Evolutionary conservation across 768 basidiomycete genomes (phyloP).

Genomic region (Sarcomyxa edulis): DNA sequence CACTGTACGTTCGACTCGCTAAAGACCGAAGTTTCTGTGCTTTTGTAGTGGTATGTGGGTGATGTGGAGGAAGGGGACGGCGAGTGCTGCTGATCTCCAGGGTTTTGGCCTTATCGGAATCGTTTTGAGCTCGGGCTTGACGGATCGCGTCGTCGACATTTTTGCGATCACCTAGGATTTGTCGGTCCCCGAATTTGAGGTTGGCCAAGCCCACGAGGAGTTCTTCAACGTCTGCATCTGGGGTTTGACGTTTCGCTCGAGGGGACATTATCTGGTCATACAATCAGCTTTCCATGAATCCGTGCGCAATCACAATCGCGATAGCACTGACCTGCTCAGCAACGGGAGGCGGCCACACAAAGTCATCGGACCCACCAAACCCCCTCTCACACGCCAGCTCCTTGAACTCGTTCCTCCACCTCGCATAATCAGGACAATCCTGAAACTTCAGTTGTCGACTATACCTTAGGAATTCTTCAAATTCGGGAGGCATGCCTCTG

Average conservation of each 20-base stretch:
- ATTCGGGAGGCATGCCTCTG: slow-evolving; percentile 60
- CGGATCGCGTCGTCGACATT: slow-evolving; percentile 37
- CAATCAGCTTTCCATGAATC: no score
- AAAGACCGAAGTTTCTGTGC: slow-evolving; percentile 48
- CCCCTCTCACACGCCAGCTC: slow-evolving; percentile 58
- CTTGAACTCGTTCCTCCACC: slow-evolving; percentile 62
- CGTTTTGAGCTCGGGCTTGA: slow-evolving; percentile 15
- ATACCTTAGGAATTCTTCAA: slow-evolving; percentile 74
- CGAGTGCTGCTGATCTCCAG: slow-evolving; percentile 41
- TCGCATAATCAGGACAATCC: slow-evolving; percentile 63
- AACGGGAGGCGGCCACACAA: slow-evolving; percentile 70
- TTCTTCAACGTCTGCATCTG: slow-evolving; percentile 44
- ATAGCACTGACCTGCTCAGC: slow-evolving; percentile 16
- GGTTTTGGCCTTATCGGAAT: slow-evolving; percentile 19
- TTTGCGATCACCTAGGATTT: slow-evolving; percentile 45
- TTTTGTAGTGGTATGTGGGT: slow-evolving; percentile 27
- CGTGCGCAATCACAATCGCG: no score
- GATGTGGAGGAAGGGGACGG: neutral
- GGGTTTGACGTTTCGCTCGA: slow-evolving; percentile 28
- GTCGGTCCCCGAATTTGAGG: slow-evolving; percentile 48
- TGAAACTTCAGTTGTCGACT: slow-evolving; percentile 63
- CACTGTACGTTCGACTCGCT: slow-evolving; percentile 32
- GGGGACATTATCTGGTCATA: no score
- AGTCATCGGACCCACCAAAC: slow-evolving; percentile 50
- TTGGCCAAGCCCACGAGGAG: slow-evolving; percentile 57